Percentiles rank a stretch among this genome's conserved stretches.
Evolutionary conservation across 768 basidiomycete genomes (phyloP).

Genomic region (Fibroporia radiculosa): DNA sequence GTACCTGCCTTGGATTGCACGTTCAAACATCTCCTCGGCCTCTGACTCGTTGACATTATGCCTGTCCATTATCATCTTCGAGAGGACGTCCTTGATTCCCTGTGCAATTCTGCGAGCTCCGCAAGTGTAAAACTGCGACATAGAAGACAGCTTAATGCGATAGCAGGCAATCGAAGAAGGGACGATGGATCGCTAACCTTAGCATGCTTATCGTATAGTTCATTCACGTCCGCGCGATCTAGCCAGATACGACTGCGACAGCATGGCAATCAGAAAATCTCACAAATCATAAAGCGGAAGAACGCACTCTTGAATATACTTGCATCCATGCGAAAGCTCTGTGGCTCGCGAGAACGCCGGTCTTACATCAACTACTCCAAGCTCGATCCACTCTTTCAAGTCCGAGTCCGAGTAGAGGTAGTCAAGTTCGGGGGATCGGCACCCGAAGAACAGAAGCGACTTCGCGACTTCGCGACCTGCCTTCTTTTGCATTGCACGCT

Average conservation of each 20-base stretch:
- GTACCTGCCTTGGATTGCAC: conserved; percentile 29
- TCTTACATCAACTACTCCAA: conserved; percentile 35
- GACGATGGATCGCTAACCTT: conserved; percentile 17
- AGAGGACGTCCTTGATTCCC: conserved; percentile 28
- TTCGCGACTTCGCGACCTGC: conserved; percentile 33
- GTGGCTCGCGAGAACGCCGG: conserved; percentile 28
- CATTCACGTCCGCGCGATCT: conserved; percentile 26
- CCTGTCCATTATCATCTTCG: conserved; percentile 25
- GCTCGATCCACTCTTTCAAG: conserved; percentile 29
- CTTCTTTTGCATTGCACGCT: conserved; percentile 36
- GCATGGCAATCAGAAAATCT: neutral
- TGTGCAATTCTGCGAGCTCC: conserved; percentile 28
- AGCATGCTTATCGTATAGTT: conserved; percentile 24
- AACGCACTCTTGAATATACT: conserved; percentile 15
- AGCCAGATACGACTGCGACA: conserved; percentile 32
- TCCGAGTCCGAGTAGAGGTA: conserved; percentile 34
- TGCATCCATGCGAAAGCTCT: conserved; percentile 11
- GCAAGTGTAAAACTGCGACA: conserved; percentile 30
- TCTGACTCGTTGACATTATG: conserved; percentile 10
- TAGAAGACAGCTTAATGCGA: neutral
- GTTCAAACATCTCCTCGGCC: conserved; percentile 18
- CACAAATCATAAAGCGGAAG: neutral
- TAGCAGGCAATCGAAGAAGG: no score
- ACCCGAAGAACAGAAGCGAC: conserved; percentile 38
- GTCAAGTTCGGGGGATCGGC: conserved; percentile 30